Percentiles rank a stretch among this genome's conserved stretches.
Conservation (phyloP, 2,329 filamentous ascomycete species). For the Parasarocladium wereldwijsianum region DNA sequence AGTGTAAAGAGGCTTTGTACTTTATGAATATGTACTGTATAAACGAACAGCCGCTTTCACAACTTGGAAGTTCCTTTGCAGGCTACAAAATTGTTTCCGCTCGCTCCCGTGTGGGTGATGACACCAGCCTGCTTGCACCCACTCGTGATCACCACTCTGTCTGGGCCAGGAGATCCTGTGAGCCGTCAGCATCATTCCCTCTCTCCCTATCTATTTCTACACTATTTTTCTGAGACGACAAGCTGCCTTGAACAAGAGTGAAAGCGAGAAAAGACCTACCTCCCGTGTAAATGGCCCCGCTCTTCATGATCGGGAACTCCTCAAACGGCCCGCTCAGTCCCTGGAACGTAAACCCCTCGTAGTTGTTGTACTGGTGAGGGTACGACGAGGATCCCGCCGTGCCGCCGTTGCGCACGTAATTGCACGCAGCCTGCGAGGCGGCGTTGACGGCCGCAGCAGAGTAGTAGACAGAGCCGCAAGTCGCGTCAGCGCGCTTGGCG, state of each 20-base stretch:
- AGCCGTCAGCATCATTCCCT: not conserved
- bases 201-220: too few relatives aligned
- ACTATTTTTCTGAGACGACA: not conserved
- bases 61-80: slow-evolving; percentile 27
- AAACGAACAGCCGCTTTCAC: too few relatives aligned
- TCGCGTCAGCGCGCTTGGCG: slow-evolving; percentile 11
- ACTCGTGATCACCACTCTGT: slow-evolving; percentile 50
- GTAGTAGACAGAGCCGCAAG: slow-evolving; percentile 17
- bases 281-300: slow-evolving; percentile 18
- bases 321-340: slow-evolving; percentile 18
- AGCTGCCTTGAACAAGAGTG: not conserved
- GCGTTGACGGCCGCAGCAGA: slow-evolving; percentile 12
- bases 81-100: slow-evolving; percentile 53
- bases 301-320: slow-evolving; percentile 21
- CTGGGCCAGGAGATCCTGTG: slow-evolving; percentile 38
- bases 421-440: slow-evolving; percentile 11
- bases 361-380: slow-evolving; percentile 24
- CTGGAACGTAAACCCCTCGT: slow-evolving; percentile 21
- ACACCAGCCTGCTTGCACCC: slow-evolving; percentile 42
- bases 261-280: slow-evolving; percentile 12
- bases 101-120: slow-evolving; percentile 58
- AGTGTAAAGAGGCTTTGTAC: slow-evolving; percentile 11
- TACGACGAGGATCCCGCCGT: slow-evolving; percentile 17
- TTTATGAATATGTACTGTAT: too few relatives aligned
- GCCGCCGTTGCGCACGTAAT: slow-evolving; percentile 6